phyloP scores from a whole-genome alignment of 2,329 filamentous ascomycete genomes.

The Hymenoscyphus occultus region DNA sequence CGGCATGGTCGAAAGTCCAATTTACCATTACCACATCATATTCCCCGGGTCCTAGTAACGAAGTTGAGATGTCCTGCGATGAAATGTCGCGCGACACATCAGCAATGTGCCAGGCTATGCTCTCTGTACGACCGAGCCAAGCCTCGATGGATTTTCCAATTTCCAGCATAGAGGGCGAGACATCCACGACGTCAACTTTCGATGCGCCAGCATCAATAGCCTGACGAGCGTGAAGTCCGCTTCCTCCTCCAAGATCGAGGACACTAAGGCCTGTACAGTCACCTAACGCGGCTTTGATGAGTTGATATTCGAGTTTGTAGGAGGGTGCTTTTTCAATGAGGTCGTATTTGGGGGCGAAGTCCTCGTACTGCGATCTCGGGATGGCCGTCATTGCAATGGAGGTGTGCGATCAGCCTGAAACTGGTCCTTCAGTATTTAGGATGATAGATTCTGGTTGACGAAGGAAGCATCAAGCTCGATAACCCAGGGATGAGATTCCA shows the following conservation, averaged over 20 bases:
- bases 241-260: slow-evolving; percentile 3
- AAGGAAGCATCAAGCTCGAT: neutral
- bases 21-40: slow-evolving; percentile 6
- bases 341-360: slow-evolving; percentile 3
- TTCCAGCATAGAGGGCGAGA: neutral
- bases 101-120: slow-evolving; percentile 1
- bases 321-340: neutral
- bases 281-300: slow-evolving; percentile 1
- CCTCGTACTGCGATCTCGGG: slow-evolving; percentile 5
- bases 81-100: neutral
- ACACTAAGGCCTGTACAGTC: neutral
- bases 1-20: slow-evolving; percentile 3
- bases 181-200: slow-evolving; percentile 2
- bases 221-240: neutral
- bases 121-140: slow-evolving; percentile 1
- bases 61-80: neutral
- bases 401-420: neutral
- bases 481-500: neutral
- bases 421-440: too few relatives aligned
- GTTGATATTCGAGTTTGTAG: neutral
- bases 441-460: neutral
- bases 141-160: slow-evolving; percentile 1
- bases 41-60: neutral
- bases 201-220: neutral
- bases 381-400: neutral